Evolutionary conservation across 768 basidiomycete genomes (phyloP).

Genomic region (Austroboletus eburneus): DNA sequence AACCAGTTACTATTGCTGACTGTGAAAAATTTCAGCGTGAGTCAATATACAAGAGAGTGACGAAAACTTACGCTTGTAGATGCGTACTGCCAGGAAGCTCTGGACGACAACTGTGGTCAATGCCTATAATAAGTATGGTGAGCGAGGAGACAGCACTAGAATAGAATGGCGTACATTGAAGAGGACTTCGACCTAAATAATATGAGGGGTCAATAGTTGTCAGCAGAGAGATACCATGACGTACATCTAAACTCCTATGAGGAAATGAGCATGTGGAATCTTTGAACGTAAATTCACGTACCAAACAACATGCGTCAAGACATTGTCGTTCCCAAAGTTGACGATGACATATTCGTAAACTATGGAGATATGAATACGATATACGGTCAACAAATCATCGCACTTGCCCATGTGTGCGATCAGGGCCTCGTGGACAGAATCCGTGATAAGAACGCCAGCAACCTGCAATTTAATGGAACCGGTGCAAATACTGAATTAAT

Average conservation of each 20-base stretch:
- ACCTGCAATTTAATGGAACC: constrained; percentile 35
- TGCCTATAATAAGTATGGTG: constrained; percentile 11
- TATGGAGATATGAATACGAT: constrained; percentile 15
- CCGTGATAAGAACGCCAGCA: constrained; percentile 43
- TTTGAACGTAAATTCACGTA: constrained; percentile 16
- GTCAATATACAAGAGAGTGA: background rate
- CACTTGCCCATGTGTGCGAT: constrained; percentile 47
- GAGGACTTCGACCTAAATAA: constrained; percentile 41
- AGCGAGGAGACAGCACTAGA: background rate
- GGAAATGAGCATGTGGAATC: background rate
- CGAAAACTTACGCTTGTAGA: constrained; percentile 40
- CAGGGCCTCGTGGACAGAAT: constrained; percentile 50
- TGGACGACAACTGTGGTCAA: constrained; percentile 50
- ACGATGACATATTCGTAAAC: constrained; percentile 47
- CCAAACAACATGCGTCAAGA: constrained; percentile 36
- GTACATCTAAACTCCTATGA: constrained; percentile 17
- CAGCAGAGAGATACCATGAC: background rate
- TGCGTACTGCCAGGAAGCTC: constrained; percentile 47
- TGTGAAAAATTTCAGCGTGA: constrained; percentile 22
- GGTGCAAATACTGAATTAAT: background rate
- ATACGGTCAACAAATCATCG: background rate
- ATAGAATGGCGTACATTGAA: constrained; percentile 37
- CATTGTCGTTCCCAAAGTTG: constrained; percentile 30
- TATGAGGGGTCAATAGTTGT: background rate
- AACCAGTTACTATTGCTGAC: constrained; percentile 43